phyloP scores from a whole-genome alignment of 2,329 filamentous ascomycete species.

The Camillea tinctor region DNA sequence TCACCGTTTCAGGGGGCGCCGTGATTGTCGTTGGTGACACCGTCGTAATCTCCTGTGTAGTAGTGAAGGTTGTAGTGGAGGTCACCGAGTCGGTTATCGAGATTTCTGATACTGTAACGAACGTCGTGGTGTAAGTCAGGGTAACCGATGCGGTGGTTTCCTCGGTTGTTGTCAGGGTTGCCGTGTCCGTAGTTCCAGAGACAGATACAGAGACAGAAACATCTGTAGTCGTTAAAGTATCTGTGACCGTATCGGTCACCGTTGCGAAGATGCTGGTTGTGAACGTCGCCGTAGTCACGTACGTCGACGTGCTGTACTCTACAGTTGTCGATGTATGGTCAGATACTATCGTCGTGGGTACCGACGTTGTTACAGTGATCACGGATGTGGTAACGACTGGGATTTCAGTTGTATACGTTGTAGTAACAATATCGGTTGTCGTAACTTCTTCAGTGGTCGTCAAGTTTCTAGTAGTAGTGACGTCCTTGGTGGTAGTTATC shows the following conservation, averaged over 20 bases:
- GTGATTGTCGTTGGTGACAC: slow-evolving; percentile 24
- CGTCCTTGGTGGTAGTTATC: slow-evolving; percentile 1
- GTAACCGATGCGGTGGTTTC: slow-evolving; percentile 28
- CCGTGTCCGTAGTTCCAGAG: slow-evolving; percentile 17
- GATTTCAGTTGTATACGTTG: slow-evolving; percentile 23
- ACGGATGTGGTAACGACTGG: slow-evolving; percentile 22
- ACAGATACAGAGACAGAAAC: slow-evolving; percentile 10
- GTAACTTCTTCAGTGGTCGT: slow-evolving; percentile 6
- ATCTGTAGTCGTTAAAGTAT: slow-evolving; percentile 15
- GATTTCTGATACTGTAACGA: slow-evolving; percentile 26
- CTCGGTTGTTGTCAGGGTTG: slow-evolving; percentile 24
- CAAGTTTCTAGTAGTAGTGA: slow-evolving; percentile 7
- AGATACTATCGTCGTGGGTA: slow-evolving; percentile 24
- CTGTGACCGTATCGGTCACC: slow-evolving; percentile 13
- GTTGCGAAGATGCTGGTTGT: slow-evolving; percentile 19
- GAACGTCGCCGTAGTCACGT: slow-evolving; percentile 19
- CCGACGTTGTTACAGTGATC: slow-evolving; percentile 19
- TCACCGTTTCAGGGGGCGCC: slow-evolving; percentile 8
- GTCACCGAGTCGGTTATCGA: slow-evolving; percentile 31
- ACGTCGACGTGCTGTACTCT: slow-evolving; percentile 22
- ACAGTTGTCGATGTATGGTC: slow-evolving; percentile 22
- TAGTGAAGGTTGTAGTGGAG: slow-evolving; percentile 31
- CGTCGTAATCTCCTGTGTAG: slow-evolving; percentile 24
- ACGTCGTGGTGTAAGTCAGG: slow-evolving; percentile 26
- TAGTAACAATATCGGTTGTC: slow-evolving; percentile 16